These are phyloP conservation scores for Rutstroemia sp. DNA, from an alignment of 2,329 filamentous ascomycete species.

Conservation along the genomic window DNA sequence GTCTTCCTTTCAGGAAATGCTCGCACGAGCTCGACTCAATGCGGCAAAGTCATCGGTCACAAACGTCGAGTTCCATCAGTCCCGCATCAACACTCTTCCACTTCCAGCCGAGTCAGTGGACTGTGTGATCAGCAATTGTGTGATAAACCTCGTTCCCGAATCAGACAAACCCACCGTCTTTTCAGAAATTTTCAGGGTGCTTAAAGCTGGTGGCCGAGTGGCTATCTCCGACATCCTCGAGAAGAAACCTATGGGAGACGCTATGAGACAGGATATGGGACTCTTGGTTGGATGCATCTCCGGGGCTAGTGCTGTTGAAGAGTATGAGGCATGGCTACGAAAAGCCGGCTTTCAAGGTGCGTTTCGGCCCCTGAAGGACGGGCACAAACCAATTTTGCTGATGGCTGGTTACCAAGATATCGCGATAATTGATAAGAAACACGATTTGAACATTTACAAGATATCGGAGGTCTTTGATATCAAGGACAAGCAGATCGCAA, in stretches of 20 bases:
- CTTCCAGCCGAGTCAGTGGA: slow-evolving; percentile 38
- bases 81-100: slow-evolving; percentile 42
- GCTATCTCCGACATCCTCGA: slow-evolving; percentile 54
- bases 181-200: slow-evolving; percentile 47
- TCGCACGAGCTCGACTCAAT: background rate
- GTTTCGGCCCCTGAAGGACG: too few relatives aligned
- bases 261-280: slow-evolving; percentile 41
- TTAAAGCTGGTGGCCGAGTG: slow-evolving; percentile 49
- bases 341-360: slow-evolving; percentile 43
- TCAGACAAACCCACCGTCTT: slow-evolving; percentile 48
- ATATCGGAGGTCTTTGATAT: slow-evolving; percentile 17
- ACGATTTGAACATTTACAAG: slow-evolving; percentile 40
- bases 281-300: slow-evolving; percentile 55
- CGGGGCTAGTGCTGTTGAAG: slow-evolving; percentile 43
- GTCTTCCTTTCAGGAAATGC: background rate
- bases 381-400: background rate
- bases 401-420: slow-evolving; percentile 29
- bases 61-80: slow-evolving; percentile 46
- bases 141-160: slow-evolving; percentile 50
- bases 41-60: slow-evolving; percentile 15
- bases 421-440: slow-evolving; percentile 37
- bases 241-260: slow-evolving; percentile 38
- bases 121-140: slow-evolving; percentile 57
- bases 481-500: slow-evolving; percentile 8
- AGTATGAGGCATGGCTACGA: slow-evolving; percentile 45